These are phyloP conservation scores for Moelleriella libera DNA, from an alignment of 2,329 filamentous ascomycete species.

Conservation along the genomic window DNA sequence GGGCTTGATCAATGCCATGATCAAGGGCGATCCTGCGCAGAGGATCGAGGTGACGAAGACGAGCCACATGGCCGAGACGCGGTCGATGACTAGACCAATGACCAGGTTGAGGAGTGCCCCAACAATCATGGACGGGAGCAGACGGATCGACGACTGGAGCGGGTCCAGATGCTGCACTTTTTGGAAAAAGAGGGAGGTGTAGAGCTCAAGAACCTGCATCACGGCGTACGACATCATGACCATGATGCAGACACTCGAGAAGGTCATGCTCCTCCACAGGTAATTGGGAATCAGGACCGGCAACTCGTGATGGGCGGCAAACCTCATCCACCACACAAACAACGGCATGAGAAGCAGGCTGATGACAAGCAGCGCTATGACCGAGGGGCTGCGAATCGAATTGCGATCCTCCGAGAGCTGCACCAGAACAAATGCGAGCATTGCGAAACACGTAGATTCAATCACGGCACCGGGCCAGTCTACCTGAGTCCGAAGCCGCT, in stretches of 20 bases:
- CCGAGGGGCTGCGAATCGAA: background rate
- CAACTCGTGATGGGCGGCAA: background rate
- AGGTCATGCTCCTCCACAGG: conserved; percentile 35
- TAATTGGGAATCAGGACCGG: conserved; percentile 39
- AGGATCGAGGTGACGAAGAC: conserved; percentile 19
- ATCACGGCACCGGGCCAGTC: background rate
- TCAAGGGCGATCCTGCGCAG: conserved; percentile 25
- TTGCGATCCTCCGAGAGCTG: background rate
- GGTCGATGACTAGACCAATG: background rate
- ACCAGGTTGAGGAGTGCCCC: background rate
- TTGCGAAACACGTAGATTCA: background rate
- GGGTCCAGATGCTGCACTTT: background rate
- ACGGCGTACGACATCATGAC: conserved; percentile 19
- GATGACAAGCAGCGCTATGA: background rate
- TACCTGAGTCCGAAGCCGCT: background rate
- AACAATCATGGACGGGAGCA: background rate
- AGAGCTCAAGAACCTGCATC: background rate
- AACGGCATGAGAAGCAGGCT: background rate
- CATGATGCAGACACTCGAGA: conserved; percentile 29
- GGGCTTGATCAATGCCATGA: conserved; percentile 34
- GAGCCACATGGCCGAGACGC: background rate
- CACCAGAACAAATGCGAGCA: background rate
- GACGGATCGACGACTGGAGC: background rate
- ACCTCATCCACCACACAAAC: background rate
- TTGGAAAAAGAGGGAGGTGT: background rate